phyloP scores from a whole-genome alignment of 2,329 filamentous ascomycete species.

The Colletotrichum gigasporum region DNA sequence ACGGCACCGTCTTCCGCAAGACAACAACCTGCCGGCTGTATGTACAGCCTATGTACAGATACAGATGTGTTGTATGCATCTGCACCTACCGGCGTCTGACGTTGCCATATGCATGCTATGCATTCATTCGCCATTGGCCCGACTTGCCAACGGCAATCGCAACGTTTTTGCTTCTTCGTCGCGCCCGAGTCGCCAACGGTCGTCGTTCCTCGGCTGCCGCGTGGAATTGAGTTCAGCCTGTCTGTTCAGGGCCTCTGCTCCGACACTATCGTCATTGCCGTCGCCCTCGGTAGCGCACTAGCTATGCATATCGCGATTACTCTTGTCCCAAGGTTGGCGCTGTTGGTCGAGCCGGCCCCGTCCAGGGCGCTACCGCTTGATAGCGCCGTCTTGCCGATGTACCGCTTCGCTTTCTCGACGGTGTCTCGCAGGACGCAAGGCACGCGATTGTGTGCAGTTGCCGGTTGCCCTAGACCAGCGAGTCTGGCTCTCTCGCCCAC shows the following conservation, averaged over 20 bases:
- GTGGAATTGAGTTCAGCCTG: constrained; percentile 14
- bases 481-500: background rate
- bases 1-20: background rate
- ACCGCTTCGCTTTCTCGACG: background rate
- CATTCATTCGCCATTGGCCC: background rate
- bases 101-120: background rate
- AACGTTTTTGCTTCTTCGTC: background rate
- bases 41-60: background rate
- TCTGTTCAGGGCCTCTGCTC: background rate
- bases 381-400: background rate
- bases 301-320: background rate
- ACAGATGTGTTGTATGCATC: constrained; percentile 1
- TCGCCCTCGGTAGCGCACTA: background rate
- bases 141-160: background rate
- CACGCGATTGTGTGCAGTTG: too few relatives aligned
- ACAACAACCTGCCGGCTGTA: background rate
- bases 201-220: background rate
- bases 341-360: background rate
- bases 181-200: background rate
- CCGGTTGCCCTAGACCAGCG: background rate
- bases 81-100: constrained; percentile 28
- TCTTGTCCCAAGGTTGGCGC: background rate
- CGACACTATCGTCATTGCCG: constrained; percentile 11
- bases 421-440: background rate
- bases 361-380: background rate